Conservation (phyloP, 2,329 filamentous ascomycete genomes). For the Beauveria caledonica region DNA sequence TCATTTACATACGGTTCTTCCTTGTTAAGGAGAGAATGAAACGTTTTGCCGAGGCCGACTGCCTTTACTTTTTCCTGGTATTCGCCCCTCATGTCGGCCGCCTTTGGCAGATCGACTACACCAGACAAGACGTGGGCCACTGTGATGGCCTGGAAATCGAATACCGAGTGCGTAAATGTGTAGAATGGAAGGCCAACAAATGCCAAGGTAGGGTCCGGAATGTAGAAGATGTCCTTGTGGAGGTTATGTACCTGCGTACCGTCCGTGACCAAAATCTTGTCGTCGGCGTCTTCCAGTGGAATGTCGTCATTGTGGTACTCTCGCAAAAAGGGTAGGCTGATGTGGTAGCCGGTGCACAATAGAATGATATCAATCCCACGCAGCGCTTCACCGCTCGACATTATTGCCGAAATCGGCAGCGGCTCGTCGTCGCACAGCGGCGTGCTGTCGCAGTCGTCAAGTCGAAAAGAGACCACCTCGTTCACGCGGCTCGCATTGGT, state of each 20-base stretch:
- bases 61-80: neutral
- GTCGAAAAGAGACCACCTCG: slow-evolving; percentile 38
- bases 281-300: slow-evolving; percentile 37
- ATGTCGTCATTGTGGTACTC: slow-evolving; percentile 34
- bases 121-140: slow-evolving; percentile 50
- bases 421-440: slow-evolving; percentile 20
- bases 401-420: slow-evolving; percentile 41
- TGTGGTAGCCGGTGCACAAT: slow-evolving; percentile 19
- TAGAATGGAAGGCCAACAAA: slow-evolving; percentile 61
- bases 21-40: neutral
- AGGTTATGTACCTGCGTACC: slow-evolving; percentile 58
- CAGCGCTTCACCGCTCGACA: slow-evolving; percentile 46
- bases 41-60: neutral
- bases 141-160: slow-evolving; percentile 60
- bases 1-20: neutral
- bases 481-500: slow-evolving; percentile 42
- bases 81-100: neutral
- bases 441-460: slow-evolving; percentile 18
- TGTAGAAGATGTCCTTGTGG: slow-evolving; percentile 65
- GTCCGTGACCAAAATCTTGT: slow-evolving; percentile 52
- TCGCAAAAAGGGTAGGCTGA: slow-evolving; percentile 56
- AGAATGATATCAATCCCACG: slow-evolving; percentile 40
- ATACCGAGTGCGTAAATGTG: slow-evolving; percentile 59
- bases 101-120: neutral
- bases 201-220: slow-evolving; percentile 52